Base-by-base conservation (phyloP, 495 filamentous ascomycete species). In the Aspergillus nanangensis region DNA sequence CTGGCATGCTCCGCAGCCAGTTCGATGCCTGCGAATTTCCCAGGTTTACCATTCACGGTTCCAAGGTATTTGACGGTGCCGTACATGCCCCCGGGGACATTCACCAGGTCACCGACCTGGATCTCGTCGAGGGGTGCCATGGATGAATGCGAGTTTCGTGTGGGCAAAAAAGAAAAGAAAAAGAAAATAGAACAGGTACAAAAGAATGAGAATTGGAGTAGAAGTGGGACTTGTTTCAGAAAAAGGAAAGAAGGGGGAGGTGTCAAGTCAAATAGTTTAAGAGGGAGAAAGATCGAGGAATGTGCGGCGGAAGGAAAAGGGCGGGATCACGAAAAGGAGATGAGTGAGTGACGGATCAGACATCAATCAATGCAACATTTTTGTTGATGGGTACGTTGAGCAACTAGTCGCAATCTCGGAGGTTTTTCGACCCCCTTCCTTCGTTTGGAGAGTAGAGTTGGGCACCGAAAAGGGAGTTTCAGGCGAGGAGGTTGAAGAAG, bases 1-100 rank as follows among this genome's bases (percentile, higher is more conserved):
- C 74, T 63, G 35, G 92, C 84, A 61, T 81, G 90, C 51, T 94
- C 88, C 41, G 78, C 69, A 52, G 86, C 83, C 49, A 99, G 71
- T 63, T 99, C 94, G 35, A 99, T 88, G n/a, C 93, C 93, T 20
- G 86, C 90, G 72, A 97, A 99, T 10, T 79, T 77, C 31, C 93
- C 93, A 40, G 86, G 88, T 72, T 95, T 95, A 44, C 91, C 92
- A 38, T 82, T 79, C 24, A 99, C 91, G 29, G 70, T 70, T 4
- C 93, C 93, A 48, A 99, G 72, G 60, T 92, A 99, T 63, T 86
- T 90, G 44, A 99, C 80, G 19, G 80, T 86, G 19, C 93, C 93
- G 52, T 84, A 71, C 92, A 99, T 96, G 55, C 83, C 90, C 8
- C 93, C 94, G 5, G 93, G 93, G 41, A 96, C 92, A 48, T 97